Percentiles rank a stretch among this genome's conserved stretches.
Conservation (phyloP, 371 early-diverging fungal species). For the Mucor lusitanicus region DNA sequence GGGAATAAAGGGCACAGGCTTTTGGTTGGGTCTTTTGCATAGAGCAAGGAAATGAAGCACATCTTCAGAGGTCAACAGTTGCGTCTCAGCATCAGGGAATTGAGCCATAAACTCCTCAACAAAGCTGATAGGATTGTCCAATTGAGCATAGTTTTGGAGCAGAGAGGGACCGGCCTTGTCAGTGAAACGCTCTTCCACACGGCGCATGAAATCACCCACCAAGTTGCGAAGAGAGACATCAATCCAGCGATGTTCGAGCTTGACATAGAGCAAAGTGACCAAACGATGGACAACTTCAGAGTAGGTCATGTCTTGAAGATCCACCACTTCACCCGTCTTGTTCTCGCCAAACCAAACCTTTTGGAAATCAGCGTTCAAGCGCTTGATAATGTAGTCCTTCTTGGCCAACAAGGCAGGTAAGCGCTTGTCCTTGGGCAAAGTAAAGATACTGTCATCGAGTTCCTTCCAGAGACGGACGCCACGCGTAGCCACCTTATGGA, state of each 20-base stretch:
- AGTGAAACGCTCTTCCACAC: conserved; percentile 91
- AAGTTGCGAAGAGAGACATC: conserved; percentile 82
- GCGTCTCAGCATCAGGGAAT: conserved; percentile 76
- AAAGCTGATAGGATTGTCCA: conserved; percentile 70
- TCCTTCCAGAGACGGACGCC: conserved; percentile 95
- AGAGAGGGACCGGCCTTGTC: conserved; percentile 52
- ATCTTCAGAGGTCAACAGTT: conserved; percentile 90
- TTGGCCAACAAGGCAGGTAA: conserved; percentile 76
- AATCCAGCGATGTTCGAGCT: conserved; percentile 85
- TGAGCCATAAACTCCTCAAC: conserved; percentile 76
- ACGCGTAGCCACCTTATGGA: conserved; percentile 96
- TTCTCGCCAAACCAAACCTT: conserved; percentile 94
- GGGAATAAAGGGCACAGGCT: conserved; percentile 95
- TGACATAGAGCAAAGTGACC: conserved; percentile 81
- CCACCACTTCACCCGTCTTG: conserved; percentile 71
- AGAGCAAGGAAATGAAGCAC: conserved; percentile 86
- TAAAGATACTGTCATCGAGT: conserved; percentile 90
- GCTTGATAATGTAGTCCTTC: conserved; percentile 91
- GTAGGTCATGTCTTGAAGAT: conserved; percentile 93
- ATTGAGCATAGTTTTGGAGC: conserved; percentile 72
- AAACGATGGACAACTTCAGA: conserved; percentile 85
- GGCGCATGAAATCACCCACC: conserved; percentile 85
- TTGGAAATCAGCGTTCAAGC: conserved; percentile 91
- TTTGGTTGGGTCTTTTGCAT: conserved; percentile 81
- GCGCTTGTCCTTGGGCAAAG: conserved; percentile 89